Evolutionary conservation across 164 flowering plant species (phyloP).

Genomic region (Liquidambar formosana): DNA sequence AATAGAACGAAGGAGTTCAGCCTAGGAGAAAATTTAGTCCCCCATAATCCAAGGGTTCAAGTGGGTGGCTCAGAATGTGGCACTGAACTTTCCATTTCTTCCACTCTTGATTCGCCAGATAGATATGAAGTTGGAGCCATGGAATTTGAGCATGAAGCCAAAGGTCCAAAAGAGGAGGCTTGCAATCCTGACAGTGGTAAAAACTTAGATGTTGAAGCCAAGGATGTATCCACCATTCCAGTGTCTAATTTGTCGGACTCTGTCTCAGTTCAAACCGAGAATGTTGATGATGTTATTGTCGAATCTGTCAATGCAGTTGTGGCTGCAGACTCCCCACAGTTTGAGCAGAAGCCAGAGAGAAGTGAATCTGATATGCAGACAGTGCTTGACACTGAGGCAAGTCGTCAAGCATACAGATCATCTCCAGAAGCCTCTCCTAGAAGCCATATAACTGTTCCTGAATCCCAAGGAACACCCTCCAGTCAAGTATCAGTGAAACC

Average conservation of each 20-base stretch:
- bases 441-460: slow-evolving; percentile 58
- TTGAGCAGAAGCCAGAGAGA: slow-evolving; percentile 31
- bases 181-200: slow-evolving; percentile 14
- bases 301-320: slow-evolving; percentile 22
- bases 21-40: slow-evolving; percentile 29
- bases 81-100: slow-evolving; percentile 77
- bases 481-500: slow-evolving; percentile 65
- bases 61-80: slow-evolving; percentile 80
- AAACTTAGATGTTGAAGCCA: slow-evolving; percentile 19
- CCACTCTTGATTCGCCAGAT: slow-evolving; percentile 85
- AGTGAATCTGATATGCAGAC: slow-evolving; percentile 30
- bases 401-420: slow-evolving; percentile 30
- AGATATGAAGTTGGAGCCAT: slow-evolving; percentile 41
- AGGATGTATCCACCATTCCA: slow-evolving; percentile 12
- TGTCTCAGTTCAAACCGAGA: slow-evolving; percentile 29
- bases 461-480: slow-evolving; percentile 82
- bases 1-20: slow-evolving; percentile 31
- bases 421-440: slow-evolving; percentile 75
- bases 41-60: slow-evolving; percentile 32
- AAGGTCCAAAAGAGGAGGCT: slow-evolving; percentile 22
- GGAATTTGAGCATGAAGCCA: slow-evolving; percentile 32
- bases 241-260: slow-evolving; percentile 21
- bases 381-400: slow-evolving; percentile 28
- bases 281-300: slow-evolving; percentile 21
- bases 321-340: slow-evolving; percentile 16